Base-by-base conservation (phyloP, 345 rosid species). In the Citrus mangshanensis region DNA sequence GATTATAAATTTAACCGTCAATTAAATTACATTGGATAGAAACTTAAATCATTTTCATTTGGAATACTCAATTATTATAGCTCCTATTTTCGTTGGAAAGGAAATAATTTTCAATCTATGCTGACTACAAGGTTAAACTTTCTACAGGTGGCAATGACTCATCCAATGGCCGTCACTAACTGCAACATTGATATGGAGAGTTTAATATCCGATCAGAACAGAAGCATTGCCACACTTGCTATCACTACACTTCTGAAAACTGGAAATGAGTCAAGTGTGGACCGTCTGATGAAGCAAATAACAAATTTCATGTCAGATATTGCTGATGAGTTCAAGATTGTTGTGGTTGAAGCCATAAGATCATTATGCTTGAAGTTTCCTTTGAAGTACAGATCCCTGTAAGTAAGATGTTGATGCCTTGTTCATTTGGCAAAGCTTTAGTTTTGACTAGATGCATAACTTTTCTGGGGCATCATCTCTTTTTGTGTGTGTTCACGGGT, bases 161-260 rank as follows among this genome's bases (percentile, higher is more conserved):
- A 96, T 90, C 99, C 99, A 61, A 91, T 94, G 98, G 98, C 98
- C 70, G 97, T 96, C 73, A 93, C 98, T 78, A 96, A 90, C 91
- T 96, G 99, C 93, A 95, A 95, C 81, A 94, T 95, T 84, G 99
- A 95, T 77, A 95, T 95, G 99, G 99, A 95, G 89, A 95, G 97
- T 81, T 87, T 95, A 83, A 95, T 95, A 68, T 90, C 99, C 75
- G 99, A 95, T 80, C 99, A 95, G 86, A 96, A 96, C 78, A 90
- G 99, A 91, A 96, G 97, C 87, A 94, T 94, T 68, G 99, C 99
- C 38, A 96, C 99, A 77, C 98, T 96, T 74, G 99, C 99, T 62
- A 96, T 96, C 82, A 96, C 99, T 74, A 96, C 98, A 3, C 92
- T 96, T 76, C 87, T 96, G 76, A 96, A 96, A 90, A 96, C 99